Percentiles rank a stretch among this genome's conserved stretches.
Conservation (phyloP, 2,329 filamentous ascomycete genomes). For the Zasmidium cellare region DNA sequence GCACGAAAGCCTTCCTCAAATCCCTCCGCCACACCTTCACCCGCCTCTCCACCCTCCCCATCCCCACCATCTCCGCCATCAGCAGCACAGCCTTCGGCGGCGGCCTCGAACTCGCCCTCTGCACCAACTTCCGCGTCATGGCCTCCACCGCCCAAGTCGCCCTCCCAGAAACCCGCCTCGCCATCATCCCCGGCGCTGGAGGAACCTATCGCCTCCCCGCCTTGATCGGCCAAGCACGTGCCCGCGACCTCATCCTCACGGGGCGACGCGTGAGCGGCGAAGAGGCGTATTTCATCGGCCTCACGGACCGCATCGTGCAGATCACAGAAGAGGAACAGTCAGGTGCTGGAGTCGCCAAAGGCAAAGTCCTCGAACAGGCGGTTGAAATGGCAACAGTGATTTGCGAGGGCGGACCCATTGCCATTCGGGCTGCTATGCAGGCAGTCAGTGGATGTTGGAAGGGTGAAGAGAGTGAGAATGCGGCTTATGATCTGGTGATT, state of each 20-base stretch:
- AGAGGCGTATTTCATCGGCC: constrained; percentile 87
- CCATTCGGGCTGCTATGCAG: constrained; percentile 73
- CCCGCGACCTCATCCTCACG: constrained; percentile 87
- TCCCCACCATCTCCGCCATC: constrained; percentile 88
- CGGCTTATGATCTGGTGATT: constrained; percentile 81
- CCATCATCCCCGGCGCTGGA: constrained; percentile 91
- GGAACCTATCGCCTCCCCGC: constrained; percentile 85
- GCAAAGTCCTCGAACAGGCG: constrained; percentile 71
- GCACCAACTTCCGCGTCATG: constrained; percentile 86
- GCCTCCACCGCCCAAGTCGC: constrained; percentile 75
- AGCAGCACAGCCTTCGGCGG: constrained; percentile 86
- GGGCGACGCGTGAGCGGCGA: constrained; percentile 79
- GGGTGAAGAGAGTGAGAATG: constrained; percentile 77
- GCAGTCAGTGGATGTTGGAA: constrained; percentile 69
- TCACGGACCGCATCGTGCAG: constrained; percentile 88
- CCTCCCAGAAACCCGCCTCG: constrained; percentile 87
- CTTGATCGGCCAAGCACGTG: constrained; percentile 75
- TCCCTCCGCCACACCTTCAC: constrained; percentile 75
- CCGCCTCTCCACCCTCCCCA: constrained; percentile 70
- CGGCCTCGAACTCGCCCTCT: constrained; percentile 87
- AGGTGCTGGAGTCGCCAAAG: constrained; percentile 59
- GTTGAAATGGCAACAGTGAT: constrained; percentile 80
- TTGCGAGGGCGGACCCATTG: constrained; percentile 84
- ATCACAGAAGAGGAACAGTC: constrained; percentile 60
- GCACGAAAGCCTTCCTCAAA: constrained; percentile 75